Base-by-base conservation (phyloP, 805 yeast species). In the Kuraishia ogatae region DNA sequence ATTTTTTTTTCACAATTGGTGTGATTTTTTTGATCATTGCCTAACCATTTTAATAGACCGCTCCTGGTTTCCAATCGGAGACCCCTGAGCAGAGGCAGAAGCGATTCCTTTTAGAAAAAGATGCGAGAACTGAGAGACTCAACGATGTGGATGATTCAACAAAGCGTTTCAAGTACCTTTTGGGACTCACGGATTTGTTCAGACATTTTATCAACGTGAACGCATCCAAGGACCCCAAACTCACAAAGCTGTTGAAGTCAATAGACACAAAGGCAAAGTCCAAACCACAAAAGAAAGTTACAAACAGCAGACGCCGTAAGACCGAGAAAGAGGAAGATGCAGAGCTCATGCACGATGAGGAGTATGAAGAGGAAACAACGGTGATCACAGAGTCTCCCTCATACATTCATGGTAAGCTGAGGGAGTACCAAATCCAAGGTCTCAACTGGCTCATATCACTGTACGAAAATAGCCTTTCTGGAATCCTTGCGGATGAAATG, bases 281-380 rank as follows among this genome's bases (percentile, higher is more conserved):
- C 57, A 65, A 58, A 28, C 61, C 58, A 56, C 59, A 55, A 53
- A 65, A 55, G 56, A 53, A 53, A 59, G 57, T 55, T 55, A 59
- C 61, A 53, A 55, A 57, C 59, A 26, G 60, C 26, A 84, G 94
- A 52, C 83, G 88, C 54, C 79, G 97, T 60, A 94, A 92, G 64
- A 84, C 97, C 0, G 98, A 94, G 70, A 87, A 89, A 69, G 97
- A 93, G 68, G 99, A 93, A 70, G 98, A 93, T 68, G 96, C 90
- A 2, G 97, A 93, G 68, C 76, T 93, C 56, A 77, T 93, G 64
- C 82, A 84, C 55, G 97, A 87, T 56, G 97, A 90, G 68, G 89
- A 81, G 59, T 81, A 75, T 52, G 88, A 80, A 59, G 80, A 75
- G 50, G 81, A 78, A 43, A 75, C 85, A 2, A 84, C 90, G 0